Conservation (phyloP, 1,139 yeast genomes). For the Yamadazyma blattariae region DNA sequence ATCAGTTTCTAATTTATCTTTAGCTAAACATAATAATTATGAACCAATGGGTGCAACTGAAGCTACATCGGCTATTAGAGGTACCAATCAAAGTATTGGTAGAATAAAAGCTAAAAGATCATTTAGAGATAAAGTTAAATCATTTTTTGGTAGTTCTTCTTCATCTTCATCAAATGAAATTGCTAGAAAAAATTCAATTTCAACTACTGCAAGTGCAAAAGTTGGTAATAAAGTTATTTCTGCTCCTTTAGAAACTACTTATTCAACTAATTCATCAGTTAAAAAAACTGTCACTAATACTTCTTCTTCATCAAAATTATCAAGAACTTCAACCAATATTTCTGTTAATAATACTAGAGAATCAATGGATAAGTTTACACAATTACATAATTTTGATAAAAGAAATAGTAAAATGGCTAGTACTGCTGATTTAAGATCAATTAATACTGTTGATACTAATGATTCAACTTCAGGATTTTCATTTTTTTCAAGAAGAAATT, state of each 20-base stretch:
- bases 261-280: slow-evolving; percentile 12
- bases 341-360: slow-evolving; percentile 12
- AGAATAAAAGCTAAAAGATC: slow-evolving; percentile 18
- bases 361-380: slow-evolving; percentile 7
- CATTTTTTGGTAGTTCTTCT: slow-evolving; percentile 18
- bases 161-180: not conserved
- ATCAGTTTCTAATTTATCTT: slow-evolving; percentile 14
- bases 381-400: slow-evolving; percentile 5
- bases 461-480: slow-evolving; percentile 36
- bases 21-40: slow-evolving; percentile 15
- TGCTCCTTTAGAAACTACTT: slow-evolving; percentile 13
- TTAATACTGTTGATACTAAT: slow-evolving; percentile 25
- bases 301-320: not conserved
- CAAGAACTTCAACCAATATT: slow-evolving; percentile 11
- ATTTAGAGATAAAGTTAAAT: slow-evolving; percentile 26
- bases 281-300: slow-evolving; percentile 1
- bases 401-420: slow-evolving; percentile 11
- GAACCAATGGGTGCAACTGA: slow-evolving; percentile 14
- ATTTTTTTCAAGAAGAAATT: slow-evolving; percentile 22
- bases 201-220: too few relatives aligned
- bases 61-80: slow-evolving; percentile 12
- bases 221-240: slow-evolving; percentile 10
- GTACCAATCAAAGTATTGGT: slow-evolving; percentile 10
- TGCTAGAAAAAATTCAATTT: too few relatives aligned
- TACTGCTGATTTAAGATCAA: slow-evolving; percentile 26